Conservation (phyloP, 148 eudicot species). For the Fagopyrum esculentum region DNA sequence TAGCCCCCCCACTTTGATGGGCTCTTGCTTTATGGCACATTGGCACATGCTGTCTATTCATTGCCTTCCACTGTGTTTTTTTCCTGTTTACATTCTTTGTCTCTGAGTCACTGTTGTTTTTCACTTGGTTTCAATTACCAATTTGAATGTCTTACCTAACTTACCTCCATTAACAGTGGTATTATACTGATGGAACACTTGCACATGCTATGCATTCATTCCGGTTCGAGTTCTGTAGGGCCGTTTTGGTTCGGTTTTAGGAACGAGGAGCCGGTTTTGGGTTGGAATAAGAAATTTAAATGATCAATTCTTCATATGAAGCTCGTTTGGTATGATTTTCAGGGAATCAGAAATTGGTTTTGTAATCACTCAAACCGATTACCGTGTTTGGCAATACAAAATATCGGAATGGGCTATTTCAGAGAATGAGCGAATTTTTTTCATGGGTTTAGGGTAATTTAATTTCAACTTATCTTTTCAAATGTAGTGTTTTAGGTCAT, state of each 20-base stretch:
- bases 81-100: neutral
- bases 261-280: neutral
- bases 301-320: too few relatives aligned
- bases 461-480: too few relatives aligned
- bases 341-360: too few relatives aligned
- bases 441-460: too few relatives aligned
- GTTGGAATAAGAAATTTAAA: too few relatives aligned
- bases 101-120: conserved; percentile 5
- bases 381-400: too few relatives aligned
- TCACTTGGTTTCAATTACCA: neutral
- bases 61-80: conserved; percentile 8
- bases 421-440: too few relatives aligned
- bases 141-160: neutral
- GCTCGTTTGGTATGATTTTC: too few relatives aligned
- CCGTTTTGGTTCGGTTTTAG: neutral
- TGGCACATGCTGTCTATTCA: conserved; percentile 10
- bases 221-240: neutral
- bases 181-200: neutral
- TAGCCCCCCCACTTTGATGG: conserved; percentile 2
- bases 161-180: neutral
- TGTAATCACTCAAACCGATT: too few relatives aligned
- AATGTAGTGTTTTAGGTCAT: too few relatives aligned
- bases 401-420: too few relatives aligned
- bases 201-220: conserved; percentile 9
- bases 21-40: conserved; percentile 8